Evolutionary conservation across 129 eudicot species (phyloP).

Genomic region (carrot (Daucus carota)): DNA sequence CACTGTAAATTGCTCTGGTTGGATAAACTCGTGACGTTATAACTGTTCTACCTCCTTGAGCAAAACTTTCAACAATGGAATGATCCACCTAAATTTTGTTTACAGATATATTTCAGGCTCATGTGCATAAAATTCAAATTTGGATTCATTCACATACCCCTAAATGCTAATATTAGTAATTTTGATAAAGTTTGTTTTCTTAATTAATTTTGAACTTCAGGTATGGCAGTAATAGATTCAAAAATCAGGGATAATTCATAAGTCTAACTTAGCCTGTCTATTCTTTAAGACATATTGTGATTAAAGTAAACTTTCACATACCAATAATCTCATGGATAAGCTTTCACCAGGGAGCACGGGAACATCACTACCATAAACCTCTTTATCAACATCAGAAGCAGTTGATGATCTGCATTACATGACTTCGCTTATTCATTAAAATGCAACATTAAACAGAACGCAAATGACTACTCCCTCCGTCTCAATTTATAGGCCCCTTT

Average conservation of each 20-base stretch:
- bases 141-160: neutral
- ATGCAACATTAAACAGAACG: neutral
- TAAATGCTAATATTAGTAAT: neutral
- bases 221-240: neutral
- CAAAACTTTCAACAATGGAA: slow-evolving; percentile 85
- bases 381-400: slow-evolving; percentile 60
- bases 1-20: slow-evolving; percentile 59
- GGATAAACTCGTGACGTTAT: slow-evolving; percentile 84
- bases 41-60: slow-evolving; percentile 74
- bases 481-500: too few species aligned
- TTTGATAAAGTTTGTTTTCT: neutral
- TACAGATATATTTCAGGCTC: neutral
- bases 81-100: slow-evolving; percentile 64
- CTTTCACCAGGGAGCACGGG: slow-evolving; percentile 76
- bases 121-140: neutral
- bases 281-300: neutral
- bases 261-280: neutral
- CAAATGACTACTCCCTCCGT: too few species aligned
- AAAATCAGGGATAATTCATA: too few species aligned
- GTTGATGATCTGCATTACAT: slow-evolving; percentile 57
- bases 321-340: slow-evolving; percentile 59
- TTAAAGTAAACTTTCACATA: slow-evolving; percentile 20
- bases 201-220: neutral
- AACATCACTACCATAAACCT: slow-evolving; percentile 60
- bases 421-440: neutral